Evolutionary conservation across 495 filamentous ascomycete species (phyloP), one percentile per base, ranked within the genome.

Genomic region (Halenospora varia): DNA sequence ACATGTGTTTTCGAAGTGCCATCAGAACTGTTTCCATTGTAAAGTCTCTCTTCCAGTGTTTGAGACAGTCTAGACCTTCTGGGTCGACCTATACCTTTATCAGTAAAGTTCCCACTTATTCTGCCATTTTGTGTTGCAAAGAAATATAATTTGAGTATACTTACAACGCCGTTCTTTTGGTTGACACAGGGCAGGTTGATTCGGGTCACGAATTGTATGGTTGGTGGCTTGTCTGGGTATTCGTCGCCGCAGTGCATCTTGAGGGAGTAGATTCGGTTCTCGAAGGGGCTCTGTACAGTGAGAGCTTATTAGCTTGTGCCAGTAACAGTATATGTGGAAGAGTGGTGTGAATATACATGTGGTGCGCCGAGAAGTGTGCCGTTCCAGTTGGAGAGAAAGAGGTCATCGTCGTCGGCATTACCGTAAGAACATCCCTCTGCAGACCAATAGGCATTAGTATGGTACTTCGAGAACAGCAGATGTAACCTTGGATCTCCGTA

Each of bases 311-410:
- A 44, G 40, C 3, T 29, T 44, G 10, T 46, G 50, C 1, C 9
- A 15, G 48, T 11, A 51, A 13, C 11, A 29, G 26, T 20, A 26
- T 22, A 53, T 19, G 48, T 46, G 52, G 18, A 52, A 22, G 19
- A n/a, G n/a, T 3, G n/a, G 23, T 25, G 19, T 18, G 22, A 29
- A 78, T 87, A 62, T 77, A 96, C 94, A 70, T 98, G 95, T 65
- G 95, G 94, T 64, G 94, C 94, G 0, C 94, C 94, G 48, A 97
- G 84, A 62, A 98, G 97, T 0, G 94, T 97, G 51, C 91, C 94
- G 62, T 95, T 96, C 94, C 94, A 98, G 81, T 96, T 90, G 58
- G 89, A 90, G 92, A 98, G 96, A 74, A 92, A 84, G 65, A 97
- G 82, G 66, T 98, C 94, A 67, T 96, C 93, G 23, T 90, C 89